A percentile compares a stretch with the other conserved stretches of the same genome.
phyloP scores from a whole-genome alignment of 73 alveolate species.

The Paramecium caudatum region DNA sequence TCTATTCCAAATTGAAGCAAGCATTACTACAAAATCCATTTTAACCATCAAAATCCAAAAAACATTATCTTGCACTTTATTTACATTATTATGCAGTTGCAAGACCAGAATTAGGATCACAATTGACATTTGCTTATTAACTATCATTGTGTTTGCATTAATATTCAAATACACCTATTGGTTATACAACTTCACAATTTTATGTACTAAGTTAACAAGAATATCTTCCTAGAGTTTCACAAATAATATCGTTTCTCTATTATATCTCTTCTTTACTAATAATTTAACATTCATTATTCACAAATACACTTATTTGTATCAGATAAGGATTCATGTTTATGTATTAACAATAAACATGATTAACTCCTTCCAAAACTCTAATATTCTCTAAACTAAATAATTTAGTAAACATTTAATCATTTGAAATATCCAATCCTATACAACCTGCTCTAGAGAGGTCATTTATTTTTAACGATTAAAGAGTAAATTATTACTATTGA shows the following conservation, averaged over 20 bases:
- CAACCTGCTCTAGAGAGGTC: constrained; percentile 33
- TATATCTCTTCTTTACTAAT: background rate
- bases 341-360: constrained; percentile 12
- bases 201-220: constrained; percentile 2
- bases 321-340: background rate
- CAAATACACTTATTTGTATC: background rate
- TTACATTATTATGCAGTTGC: background rate
- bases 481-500: background rate
- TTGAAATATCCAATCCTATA: constrained; percentile 25
- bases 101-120: background rate
- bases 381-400: background rate
- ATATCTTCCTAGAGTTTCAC: background rate
- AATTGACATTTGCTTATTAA: background rate
- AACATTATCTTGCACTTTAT: background rate
- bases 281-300: background rate
- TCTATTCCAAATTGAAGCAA: background rate
- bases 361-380: background rate
- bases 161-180: background rate
- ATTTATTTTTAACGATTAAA: background rate
- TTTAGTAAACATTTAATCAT: background rate
- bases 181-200: background rate
- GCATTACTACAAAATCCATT: constrained; percentile 1
- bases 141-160: background rate
- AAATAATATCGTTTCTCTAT: background rate
- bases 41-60: background rate